Evolutionary conservation across 2,329 filamentous ascomycete species (phyloP), one percentile per base, ranked within the genome.

Genomic region (Byssochlamys sp.): DNA sequence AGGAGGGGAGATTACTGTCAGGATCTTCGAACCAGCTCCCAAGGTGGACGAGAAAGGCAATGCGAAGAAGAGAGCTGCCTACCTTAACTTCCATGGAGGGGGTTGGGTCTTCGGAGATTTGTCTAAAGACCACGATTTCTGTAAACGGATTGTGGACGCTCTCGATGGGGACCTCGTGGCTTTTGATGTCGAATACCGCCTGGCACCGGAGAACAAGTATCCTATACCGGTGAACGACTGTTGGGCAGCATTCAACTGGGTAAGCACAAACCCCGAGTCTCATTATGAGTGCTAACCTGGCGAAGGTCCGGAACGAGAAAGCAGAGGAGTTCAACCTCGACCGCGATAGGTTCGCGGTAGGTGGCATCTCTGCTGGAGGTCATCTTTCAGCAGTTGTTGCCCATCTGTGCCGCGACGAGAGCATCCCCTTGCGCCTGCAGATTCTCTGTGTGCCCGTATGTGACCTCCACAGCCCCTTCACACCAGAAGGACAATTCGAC

Each of bases 61-160:
- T 31, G 59, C 57, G 29, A 67, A 62, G 59, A 69, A 65, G 57
- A 69, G 72, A 61, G 72, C 72, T 1, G 72, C 66, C 9, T 77
- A 77, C 64, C 59, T 78, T 58, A 75, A 75, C 51, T 74, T 73
- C 59, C 72, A 75, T 56, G 73, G 73, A 9, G 71, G 73, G 29
- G 73, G 73, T 9, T 78, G 75, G 73, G 74, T 77, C 6, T 75
- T 78, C 61, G 75, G 75, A 2, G 71, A 69, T 1, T 64, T 77
- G 1, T 57, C 59, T 3, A 64, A 63, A 1, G 74, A 77, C 52
- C 69, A 74, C 59, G 71, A 75, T 45, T 71, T 74, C 57, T 77
- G 74, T 59, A 76, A 77, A 60, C 65, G 67, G 24, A 57, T 78
- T 11, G 71, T 74, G 26, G 62, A 74, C 58, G 66, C 62, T 5